Evolutionary conservation across 1,284 basidiomycete species (phyloP).

Genomic region (Cerioporus squamosus): DNA sequence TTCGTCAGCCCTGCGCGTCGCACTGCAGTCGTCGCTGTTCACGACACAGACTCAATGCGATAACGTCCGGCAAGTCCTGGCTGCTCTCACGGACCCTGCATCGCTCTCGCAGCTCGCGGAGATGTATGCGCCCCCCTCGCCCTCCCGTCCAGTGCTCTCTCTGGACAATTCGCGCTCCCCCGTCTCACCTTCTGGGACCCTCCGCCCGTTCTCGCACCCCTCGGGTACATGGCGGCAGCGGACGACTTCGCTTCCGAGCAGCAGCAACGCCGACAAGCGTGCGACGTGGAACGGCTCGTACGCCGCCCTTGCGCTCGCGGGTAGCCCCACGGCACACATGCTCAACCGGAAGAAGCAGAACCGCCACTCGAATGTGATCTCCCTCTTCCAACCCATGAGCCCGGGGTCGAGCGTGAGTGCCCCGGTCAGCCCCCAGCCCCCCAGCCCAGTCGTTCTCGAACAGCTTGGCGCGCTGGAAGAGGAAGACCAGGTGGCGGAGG

Average conservation of each 20-base stretch:
- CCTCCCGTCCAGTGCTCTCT: constrained; percentile 46
- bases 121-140: constrained; percentile 83
- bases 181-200: constrained; percentile 30
- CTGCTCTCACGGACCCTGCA: constrained; percentile 69
- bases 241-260: constrained; percentile 25
- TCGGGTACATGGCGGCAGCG: constrained; percentile 29
- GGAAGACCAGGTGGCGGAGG: constrained; percentile 43
- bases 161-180: constrained; percentile 43
- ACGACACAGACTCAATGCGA: constrained; percentile 79
- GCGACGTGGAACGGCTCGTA: constrained; percentile 78
- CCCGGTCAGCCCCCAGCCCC: constrained; percentile 48
- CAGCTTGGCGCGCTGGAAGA: constrained; percentile 33
- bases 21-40: constrained; percentile 71
- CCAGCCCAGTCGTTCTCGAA: constrained; percentile 15
- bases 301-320: constrained; percentile 47
- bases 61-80: constrained; percentile 75
- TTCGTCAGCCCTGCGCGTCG: constrained; percentile 63
- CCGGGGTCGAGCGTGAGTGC: constrained; percentile 42
- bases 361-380: constrained; percentile 56
- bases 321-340: constrained; percentile 45
- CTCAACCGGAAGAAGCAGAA: constrained; percentile 51
- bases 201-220: constrained; percentile 49
- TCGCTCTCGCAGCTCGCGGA: constrained; percentile 75
- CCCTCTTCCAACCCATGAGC: constrained; percentile 42
- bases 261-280: constrained; percentile 50